Percentiles rank a stretch among this genome's conserved stretches.
These are phyloP conservation scores for Cyclotella kingstonii DNA, from an alignment of 108 stramenopile species.

Conservation along the genomic window DNA sequence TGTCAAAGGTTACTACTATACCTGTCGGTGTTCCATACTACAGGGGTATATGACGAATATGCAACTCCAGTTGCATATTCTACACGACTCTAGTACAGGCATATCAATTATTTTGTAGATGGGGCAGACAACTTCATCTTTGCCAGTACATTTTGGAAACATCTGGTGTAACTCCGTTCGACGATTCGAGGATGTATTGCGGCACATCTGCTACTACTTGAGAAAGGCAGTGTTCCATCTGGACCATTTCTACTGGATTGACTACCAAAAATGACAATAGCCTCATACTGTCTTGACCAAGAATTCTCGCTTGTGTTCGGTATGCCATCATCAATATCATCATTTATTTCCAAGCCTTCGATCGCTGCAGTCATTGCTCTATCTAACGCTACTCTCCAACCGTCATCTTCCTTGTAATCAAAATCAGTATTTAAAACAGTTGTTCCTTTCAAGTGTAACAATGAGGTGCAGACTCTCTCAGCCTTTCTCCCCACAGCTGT, in stretches of 20 bases:
- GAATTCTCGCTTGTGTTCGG: background rate
- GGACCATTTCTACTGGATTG: background rate
- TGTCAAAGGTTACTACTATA: no score
- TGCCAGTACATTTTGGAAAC: background rate
- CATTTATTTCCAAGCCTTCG: conserved; percentile 23
- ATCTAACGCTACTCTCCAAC: conserved; percentile 46
- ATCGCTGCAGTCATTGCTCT: conserved; percentile 42
- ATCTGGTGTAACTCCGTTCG: conserved; percentile 26
- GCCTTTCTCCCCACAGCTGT: conserved; percentile 42
- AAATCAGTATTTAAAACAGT: background rate
- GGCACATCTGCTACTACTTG: conserved; percentile 28
- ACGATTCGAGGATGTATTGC: conserved; percentile 8
- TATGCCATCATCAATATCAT: background rate
- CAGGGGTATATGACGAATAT: no score
- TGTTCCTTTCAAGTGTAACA: background rate
- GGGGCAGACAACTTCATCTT: no score
- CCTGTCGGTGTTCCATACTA: no score
- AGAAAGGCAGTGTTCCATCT: background rate
- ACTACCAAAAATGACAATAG: conserved; percentile 27
- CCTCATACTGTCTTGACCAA: conserved; percentile 10
- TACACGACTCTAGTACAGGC: no score
- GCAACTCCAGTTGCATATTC: no score
- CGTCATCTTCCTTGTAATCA: background rate
- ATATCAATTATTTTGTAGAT: no score
- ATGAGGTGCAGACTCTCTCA: conserved; percentile 19